Conservation (phyloP, 2,329 filamentous ascomycete genomes). For the Stemphylium beticola region DNA sequence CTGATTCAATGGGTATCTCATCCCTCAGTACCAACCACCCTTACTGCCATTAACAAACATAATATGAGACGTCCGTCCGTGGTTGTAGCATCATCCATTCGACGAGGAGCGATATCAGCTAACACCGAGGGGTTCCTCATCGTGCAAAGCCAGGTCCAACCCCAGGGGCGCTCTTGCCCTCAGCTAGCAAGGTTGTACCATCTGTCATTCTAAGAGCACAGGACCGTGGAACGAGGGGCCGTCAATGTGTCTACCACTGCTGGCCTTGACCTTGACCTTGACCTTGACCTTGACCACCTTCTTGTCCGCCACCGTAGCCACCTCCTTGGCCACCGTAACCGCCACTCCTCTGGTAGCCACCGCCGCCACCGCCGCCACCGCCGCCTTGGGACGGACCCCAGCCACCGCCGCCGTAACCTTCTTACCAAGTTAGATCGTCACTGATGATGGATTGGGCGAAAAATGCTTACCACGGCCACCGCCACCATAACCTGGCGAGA, state of each 20-base stretch:
- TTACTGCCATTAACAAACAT: constrained; percentile 36
- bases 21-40: constrained; percentile 46
- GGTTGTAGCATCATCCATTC: constrained; percentile 33
- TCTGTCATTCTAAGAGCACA: constrained; percentile 18
- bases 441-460: neutral
- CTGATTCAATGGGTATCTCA: constrained; percentile 51
- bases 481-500: constrained; percentile 24
- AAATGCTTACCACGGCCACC: constrained; percentile 43
- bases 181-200: constrained; percentile 10
- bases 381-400: constrained; percentile 30
- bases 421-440: constrained; percentile 9
- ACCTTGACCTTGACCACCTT: constrained; percentile 37
- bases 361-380: constrained; percentile 44
- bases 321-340: constrained; percentile 36
- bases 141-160: constrained; percentile 10
- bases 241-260: constrained; percentile 40
- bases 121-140: constrained; percentile 25
- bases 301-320: constrained; percentile 31
- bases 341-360: constrained; percentile 40
- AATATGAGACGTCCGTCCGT: constrained; percentile 32
- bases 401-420: constrained; percentile 31
- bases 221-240: constrained; percentile 14
- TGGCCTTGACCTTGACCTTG: constrained; percentile 40
- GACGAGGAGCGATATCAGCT: constrained; percentile 32
- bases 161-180: constrained; percentile 15